Evolutionary conservation across 805 yeast species (phyloP), one percentile per base, ranked within the genome.

Genomic region (Yamadazyma sp.): DNA sequence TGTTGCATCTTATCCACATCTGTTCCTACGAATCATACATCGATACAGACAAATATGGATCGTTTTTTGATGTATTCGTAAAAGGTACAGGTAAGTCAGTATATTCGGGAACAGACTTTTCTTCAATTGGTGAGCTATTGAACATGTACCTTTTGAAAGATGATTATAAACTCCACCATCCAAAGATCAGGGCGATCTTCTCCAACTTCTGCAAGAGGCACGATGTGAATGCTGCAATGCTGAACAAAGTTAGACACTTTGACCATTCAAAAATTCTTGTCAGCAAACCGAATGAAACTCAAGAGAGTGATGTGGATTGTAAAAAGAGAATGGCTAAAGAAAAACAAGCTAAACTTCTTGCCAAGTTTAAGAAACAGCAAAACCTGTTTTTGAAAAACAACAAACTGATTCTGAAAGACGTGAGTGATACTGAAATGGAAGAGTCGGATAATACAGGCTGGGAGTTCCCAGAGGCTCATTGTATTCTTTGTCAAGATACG

Each of bases 401-500:
- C 46, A 48, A 59, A 15, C 52, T 56, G 20, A 61, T 62, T 2
- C 26, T 40, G 12, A 32, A 39, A 4, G 67, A 64, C 24, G 40
- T 48, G 28, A 60, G 63, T 42, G 81, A 73, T 38, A 59, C 58
- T 7, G 78, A 68, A 26, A 67, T 67, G 57, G 62, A 58, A 13
- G 52, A 46, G 14, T 65, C 57, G n/a, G 56, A 50, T 3, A 49
- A 45, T 5, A 27, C 28, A 3, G 66, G 71, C 1, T 84, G 90
- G 91, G 65, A 63, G 23, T 86, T 76, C 49, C 93, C 95, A 0
- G 79, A 77, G 20, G 79, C 78, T 20, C 84, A 79, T 45, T 88
- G 96, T 55, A 80, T 88, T 25, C 62, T 88, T 11, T 88, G 96
- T 56, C 89, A 87, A 48, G 84, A 84, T 77, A 81, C 87, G 0